These are phyloP conservation scores for Heliosperma pusillum DNA, from an alignment of 148 eudicot species.

Conservation along the genomic window DNA sequence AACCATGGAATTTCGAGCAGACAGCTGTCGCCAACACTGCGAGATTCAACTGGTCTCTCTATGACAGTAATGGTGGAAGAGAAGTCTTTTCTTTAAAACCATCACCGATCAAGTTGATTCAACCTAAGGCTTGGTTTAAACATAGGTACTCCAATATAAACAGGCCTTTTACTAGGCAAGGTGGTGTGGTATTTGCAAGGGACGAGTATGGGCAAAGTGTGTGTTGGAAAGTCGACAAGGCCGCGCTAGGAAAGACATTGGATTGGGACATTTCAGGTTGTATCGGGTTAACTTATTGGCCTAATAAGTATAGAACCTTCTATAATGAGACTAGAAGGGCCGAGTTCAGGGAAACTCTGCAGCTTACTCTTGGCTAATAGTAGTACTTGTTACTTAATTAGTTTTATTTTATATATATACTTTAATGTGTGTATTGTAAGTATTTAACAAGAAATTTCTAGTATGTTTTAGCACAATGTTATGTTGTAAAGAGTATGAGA, in stretches of 20 bases:
- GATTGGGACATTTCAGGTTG: constrained; percentile 75
- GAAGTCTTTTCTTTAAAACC: constrained; percentile 81
- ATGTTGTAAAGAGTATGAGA: not conserved
- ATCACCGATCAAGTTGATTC: constrained; percentile 47
- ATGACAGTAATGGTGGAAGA: constrained; percentile 57
- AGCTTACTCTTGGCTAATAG: constrained; percentile 47
- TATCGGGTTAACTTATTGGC: constrained; percentile 93
- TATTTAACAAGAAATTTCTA: too few relatives aligned
- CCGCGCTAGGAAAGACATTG: constrained; percentile 43
- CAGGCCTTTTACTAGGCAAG: constrained; percentile 79
- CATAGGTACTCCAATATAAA: constrained; percentile 60
- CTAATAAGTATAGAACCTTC: constrained; percentile 58
- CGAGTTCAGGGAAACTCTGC: constrained; percentile 63
- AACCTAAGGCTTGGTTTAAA: constrained; percentile 79
- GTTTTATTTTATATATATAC: too few relatives aligned
- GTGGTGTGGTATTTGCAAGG: constrained; percentile 76
- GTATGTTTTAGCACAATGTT: not conserved
- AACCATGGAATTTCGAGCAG: constrained; percentile 93
- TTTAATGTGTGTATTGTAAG: too few relatives aligned
- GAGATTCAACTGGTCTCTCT: constrained; percentile 68
- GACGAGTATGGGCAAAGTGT: constrained; percentile 74
- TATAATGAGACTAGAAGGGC: constrained; percentile 77
- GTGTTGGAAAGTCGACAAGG: constrained; percentile 70
- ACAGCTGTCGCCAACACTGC: constrained; percentile 61
- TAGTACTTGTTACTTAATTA: too few relatives aligned